Evolutionary conservation across 495 filamentous ascomycete genomes (phyloP), one percentile per base, ranked within the genome.

Genomic region (Daldinia vernicosa): DNA sequence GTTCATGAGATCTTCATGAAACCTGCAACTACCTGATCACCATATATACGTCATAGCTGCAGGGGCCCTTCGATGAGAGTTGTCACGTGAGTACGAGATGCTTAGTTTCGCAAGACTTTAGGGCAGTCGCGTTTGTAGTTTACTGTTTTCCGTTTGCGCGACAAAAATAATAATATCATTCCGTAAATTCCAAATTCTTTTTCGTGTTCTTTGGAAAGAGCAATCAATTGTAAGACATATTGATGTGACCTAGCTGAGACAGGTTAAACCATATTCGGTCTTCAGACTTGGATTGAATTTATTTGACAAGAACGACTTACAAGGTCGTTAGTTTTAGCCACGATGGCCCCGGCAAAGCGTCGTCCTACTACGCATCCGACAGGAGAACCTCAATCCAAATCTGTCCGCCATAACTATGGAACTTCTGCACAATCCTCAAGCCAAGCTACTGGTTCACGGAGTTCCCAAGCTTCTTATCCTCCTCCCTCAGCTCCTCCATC

Each of bases 331-430:
- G 43, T 47, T 24, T 24, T 30, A 56, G 17, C 24, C 32, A 45
- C 55, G 15, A 69, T 69, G 70, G 24, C 51, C 32, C 70, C 66
- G 9, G 17, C 27, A 33, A 73, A 73, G 57, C 66, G 66, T 43
- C 43, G 14, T n/a, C 40, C 61, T 40, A 14, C 33, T 24, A 28
- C 51, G 11, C 30, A 52, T 6, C 27, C 37, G 6, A 9, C 51
- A 8, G 66, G 57, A 30, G 51, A 66, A 50, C 27, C 56, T 22
- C 51, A 9, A 7, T 33, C 62, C 27, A 73, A 73, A 58, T 19
- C 74, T 67, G 53, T 80, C 63, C 67, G 74, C 12, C 67, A 71
- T 79, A 45, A 55, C 67, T 40, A 9, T 47, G 57, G 39, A 69
- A 14, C 70, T 66, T 60, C 58, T 69, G 28, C 60, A 26, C 67